Conservation (phyloP, 106 monocot genomes). For the Alisma plantagoaquatica region DNA sequence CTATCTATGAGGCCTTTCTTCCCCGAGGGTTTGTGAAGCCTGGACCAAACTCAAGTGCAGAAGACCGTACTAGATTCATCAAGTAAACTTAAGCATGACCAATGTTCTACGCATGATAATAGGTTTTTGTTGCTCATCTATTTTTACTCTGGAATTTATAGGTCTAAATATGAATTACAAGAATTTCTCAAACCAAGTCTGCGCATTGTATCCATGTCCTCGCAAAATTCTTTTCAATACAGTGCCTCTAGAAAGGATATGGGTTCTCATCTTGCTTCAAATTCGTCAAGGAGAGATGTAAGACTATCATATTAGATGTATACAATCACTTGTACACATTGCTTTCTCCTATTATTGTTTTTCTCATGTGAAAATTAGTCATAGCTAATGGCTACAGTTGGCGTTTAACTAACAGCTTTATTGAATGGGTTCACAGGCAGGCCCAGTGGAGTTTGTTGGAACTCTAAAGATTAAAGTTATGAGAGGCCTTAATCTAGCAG, state of each 20-base stretch:
- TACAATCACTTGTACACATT: too few species aligned
- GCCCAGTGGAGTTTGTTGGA: constrained; percentile 49
- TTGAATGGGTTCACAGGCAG: too few species aligned
- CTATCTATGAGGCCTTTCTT: constrained; percentile 79
- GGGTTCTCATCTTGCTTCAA: constrained; percentile 7
- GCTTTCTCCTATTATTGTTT: background rate
- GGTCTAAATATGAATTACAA: constrained; percentile 81
- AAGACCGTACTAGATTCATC: constrained; percentile 53
- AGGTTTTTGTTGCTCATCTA: background rate
- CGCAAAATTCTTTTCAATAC: constrained; percentile 39
- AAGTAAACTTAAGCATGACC: constrained; percentile 19
- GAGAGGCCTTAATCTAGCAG: constrained; percentile 44
- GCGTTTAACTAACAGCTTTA: too few species aligned
- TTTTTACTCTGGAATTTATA: constrained; percentile 2
- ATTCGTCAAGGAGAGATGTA: background rate
- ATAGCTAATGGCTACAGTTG: background rate
- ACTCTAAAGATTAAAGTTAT: constrained; percentile 51
- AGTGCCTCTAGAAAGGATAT: constrained; percentile 30
- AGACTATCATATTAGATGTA: too few species aligned
- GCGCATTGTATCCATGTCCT: constrained; percentile 46
- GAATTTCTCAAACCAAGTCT: constrained; percentile 84
- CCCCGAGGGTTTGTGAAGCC: constrained; percentile 47
- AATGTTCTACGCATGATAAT: background rate
- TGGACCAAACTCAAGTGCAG: constrained; percentile 32
- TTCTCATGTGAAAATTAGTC: background rate